Evolutionary conservation across 75 land plant species (phyloP).

Genomic region (Selaginella moellendorffii): DNA sequence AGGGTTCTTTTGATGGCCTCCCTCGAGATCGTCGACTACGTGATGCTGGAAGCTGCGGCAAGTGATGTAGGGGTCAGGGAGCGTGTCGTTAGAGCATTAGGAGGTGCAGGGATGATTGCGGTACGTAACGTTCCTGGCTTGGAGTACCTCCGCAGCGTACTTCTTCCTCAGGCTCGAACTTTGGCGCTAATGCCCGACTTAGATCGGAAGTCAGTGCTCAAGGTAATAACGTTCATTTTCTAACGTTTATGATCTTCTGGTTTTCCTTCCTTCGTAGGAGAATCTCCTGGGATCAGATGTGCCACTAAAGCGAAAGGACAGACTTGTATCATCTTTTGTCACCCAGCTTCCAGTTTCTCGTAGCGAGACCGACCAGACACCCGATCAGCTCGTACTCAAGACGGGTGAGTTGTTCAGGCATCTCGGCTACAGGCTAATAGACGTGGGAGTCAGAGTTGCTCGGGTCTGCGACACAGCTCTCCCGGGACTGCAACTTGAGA

Average conservation of each 20-base stretch:
- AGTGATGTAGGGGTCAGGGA: not conserved
- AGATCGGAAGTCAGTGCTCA: conserved; percentile 36
- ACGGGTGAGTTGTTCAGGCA: conserved; percentile 30
- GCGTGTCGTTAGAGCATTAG: not conserved
- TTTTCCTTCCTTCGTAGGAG: conserved; percentile 31
- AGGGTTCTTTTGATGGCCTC: not conserved
- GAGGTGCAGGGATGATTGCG: conserved; percentile 56
- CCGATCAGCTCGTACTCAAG: not conserved
- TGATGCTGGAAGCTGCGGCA: not conserved
- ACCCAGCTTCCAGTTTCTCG: conserved; percentile 46
- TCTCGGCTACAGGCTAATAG: conserved; percentile 65
- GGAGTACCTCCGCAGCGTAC: conserved; percentile 16
- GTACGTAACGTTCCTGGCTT: conserved; percentile 33
- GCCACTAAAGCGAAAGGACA: conserved; percentile 48
- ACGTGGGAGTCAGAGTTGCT: conserved; percentile 61
- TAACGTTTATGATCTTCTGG: not conserved
- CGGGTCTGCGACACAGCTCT: conserved; percentile 56
- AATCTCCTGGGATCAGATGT: conserved; percentile 89
- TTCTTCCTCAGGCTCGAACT: conserved; percentile 55
- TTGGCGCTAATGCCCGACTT: conserved; percentile 50
- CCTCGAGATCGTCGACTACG: not conserved
- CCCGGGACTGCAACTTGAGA: conserved; percentile 39
- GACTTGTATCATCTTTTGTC: conserved; percentile 78
- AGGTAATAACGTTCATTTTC: no score
- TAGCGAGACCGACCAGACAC: not conserved